These are phyloP conservation scores for Mrakia frigida DNA, from an alignment of 768 basidiomycete genomes.

Conservation along the genomic window DNA sequence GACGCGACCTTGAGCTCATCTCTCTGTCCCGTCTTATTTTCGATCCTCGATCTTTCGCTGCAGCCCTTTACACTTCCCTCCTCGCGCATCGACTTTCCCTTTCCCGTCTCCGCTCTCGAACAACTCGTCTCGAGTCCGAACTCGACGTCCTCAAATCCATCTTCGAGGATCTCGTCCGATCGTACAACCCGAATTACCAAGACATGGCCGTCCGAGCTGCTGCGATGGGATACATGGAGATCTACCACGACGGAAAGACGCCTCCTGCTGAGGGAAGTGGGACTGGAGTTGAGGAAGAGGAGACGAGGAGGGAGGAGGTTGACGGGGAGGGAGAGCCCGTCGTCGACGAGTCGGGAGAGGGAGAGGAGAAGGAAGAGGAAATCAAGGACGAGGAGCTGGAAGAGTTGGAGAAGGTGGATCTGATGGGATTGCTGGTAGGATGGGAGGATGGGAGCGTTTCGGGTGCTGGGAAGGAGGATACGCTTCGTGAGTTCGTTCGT, in stretches of 20 bases:
- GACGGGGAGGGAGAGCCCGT: conserved; percentile 53
- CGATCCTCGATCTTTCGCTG: not conserved
- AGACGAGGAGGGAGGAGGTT: conserved; percentile 40
- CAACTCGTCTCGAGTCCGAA: conserved; percentile 66
- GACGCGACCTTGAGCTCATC: conserved; percentile 19
- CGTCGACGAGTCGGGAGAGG: conserved; percentile 44
- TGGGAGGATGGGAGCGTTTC: conserved; percentile 49
- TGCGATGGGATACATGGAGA: conserved; percentile 83
- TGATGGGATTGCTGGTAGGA: conserved; percentile 71
- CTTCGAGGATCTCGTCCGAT: conserved; percentile 67
- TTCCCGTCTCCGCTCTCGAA: conserved; percentile 66
- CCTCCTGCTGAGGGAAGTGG: conserved; percentile 30
- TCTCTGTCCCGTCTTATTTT: not conserved
- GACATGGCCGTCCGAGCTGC: conserved; percentile 99
- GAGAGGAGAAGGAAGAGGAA: conserved; percentile 43
- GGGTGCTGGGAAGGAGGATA: conserved; percentile 49
- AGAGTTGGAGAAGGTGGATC: conserved; percentile 54
- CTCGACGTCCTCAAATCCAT: conserved; percentile 77
- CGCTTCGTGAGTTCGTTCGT: conserved; percentile 48
- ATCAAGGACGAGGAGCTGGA: conserved; percentile 60
- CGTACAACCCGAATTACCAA: conserved; percentile 97
- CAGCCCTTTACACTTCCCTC: conserved; percentile 75
- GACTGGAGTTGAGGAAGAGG: conserved; percentile 47
- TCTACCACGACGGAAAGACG: conserved; percentile 34
- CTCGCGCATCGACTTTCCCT: conserved; percentile 68